These are phyloP conservation scores for Colletotrichum camelliae DNA, from an alignment of 2,329 filamentous ascomycete species.

Conservation along the genomic window DNA sequence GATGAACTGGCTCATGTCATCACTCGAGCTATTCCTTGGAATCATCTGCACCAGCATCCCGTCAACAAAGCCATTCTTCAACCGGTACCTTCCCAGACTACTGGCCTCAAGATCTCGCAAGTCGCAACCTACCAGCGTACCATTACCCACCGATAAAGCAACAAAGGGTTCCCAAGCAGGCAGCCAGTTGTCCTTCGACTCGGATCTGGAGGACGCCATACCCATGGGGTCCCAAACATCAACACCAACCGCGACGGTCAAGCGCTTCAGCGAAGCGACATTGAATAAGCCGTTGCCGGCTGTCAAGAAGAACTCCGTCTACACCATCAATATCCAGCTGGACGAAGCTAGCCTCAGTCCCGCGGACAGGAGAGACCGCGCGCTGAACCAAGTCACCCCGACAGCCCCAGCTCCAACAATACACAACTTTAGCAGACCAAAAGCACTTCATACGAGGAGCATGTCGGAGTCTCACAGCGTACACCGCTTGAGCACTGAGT, in stretches of 20 bases:
- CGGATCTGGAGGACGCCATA: neutral
- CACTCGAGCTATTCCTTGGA: slow-evolving; percentile 47
- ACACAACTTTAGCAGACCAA: slow-evolving; percentile 14
- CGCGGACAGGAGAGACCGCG: slow-evolving; percentile 7
- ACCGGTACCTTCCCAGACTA: slow-evolving; percentile 36
- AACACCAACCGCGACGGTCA: neutral
- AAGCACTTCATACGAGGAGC: neutral
- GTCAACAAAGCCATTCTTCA: slow-evolving; percentile 49
- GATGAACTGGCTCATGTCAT: slow-evolving; percentile 37
- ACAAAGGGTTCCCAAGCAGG: neutral
- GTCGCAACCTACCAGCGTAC: neutral
- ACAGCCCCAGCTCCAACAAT: neutral
- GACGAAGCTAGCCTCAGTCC: slow-evolving; percentile 9
- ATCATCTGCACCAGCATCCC: slow-evolving; percentile 52
- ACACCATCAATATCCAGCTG: slow-evolving; percentile 21
- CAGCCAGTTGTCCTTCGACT: neutral
- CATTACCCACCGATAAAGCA: neutral
- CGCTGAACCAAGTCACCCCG: neutral
- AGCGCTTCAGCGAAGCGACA: neutral
- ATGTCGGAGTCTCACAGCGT: neutral
- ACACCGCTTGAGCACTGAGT: neutral
- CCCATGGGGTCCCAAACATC: neutral
- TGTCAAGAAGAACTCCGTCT: slow-evolving; percentile 12
- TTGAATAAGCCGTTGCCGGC: slow-evolving; percentile 35
- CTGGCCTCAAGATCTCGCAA: slow-evolving; percentile 18